These are phyloP conservation scores for Vaccinium myrtillus DNA, from an alignment of 148 eudicot species.

Conservation along the genomic window DNA sequence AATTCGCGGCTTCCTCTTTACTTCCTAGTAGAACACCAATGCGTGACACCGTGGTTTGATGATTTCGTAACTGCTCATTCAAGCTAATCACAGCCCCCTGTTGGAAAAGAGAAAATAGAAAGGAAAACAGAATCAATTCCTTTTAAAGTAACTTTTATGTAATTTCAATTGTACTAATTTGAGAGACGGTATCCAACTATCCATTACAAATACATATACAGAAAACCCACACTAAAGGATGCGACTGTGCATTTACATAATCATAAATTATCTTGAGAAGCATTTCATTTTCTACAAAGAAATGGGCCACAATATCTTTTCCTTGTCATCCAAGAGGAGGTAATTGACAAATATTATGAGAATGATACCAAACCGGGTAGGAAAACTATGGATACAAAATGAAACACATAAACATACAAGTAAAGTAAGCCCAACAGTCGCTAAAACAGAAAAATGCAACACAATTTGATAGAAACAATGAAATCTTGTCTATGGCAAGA, in stretches of 20 bases:
- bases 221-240: background rate
- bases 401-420: too few species aligned
- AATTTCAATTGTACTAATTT: background rate
- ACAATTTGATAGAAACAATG: background rate
- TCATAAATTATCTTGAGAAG: background rate
- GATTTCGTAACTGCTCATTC: conserved; percentile 40
- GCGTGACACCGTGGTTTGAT: conserved; percentile 19
- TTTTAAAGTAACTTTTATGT: background rate
- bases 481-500: background rate
- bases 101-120: background rate
- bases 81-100: conserved; percentile 55
- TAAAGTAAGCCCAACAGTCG: background rate
- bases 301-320: background rate
- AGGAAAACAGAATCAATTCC: conserved; percentile 11
- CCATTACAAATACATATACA: too few species aligned
- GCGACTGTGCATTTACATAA: background rate
- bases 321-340: background rate
- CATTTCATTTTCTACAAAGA: background rate
- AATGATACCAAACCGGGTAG: too few species aligned
- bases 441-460: background rate
- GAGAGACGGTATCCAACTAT: background rate
- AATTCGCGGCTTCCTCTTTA: conserved; percentile 9
- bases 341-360: background rate
- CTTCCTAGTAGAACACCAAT: conserved; percentile 16
- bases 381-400: background rate